phyloP scores from a whole-genome alignment of 306 rosid species.

The Begonia peltatifolia region DNA sequence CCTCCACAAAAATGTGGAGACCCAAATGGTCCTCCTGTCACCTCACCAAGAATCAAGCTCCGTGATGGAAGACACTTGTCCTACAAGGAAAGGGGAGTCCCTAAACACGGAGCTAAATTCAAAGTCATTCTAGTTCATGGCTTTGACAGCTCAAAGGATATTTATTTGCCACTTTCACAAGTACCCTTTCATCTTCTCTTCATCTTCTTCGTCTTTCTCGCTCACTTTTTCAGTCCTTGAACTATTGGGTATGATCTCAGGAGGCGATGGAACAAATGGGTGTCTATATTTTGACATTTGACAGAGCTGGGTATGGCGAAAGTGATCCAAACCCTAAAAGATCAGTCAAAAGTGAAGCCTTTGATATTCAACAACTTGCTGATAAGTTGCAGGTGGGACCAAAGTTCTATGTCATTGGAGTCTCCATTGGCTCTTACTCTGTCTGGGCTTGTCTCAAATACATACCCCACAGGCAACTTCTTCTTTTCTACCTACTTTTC shows the following conservation, averaged over 20 bases:
- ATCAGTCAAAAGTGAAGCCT: constrained; percentile 25
- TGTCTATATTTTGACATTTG: constrained; percentile 17
- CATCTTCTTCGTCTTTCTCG: no score
- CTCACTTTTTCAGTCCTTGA: no score
- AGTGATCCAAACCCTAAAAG: constrained; percentile 30
- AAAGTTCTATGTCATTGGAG: constrained; percentile 17
- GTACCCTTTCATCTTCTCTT: background rate
- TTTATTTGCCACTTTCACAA: constrained; percentile 28
- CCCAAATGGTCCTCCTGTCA: constrained; percentile 16
- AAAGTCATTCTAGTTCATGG: constrained; percentile 37
- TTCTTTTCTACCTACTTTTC: no score
- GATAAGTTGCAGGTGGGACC: constrained; percentile 16
- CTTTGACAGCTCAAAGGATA: constrained; percentile 52
- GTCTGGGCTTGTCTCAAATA: constrained; percentile 21
- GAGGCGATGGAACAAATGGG: constrained; percentile 16
- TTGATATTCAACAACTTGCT: constrained; percentile 24
- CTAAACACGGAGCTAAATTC: constrained; percentile 33
- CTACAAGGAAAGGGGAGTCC: constrained; percentile 44
- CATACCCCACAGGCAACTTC: constrained; percentile 21
- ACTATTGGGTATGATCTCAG: constrained; percentile 2
- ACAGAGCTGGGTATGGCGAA: constrained; percentile 32
- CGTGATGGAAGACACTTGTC: constrained; percentile 56
- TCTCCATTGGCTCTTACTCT: constrained; percentile 22
- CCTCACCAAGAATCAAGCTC: constrained; percentile 38
- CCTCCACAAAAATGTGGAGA: constrained; percentile 19